Percentiles rank a stretch among this genome's conserved stretches.
Conservation (phyloP, 2,329 filamentous ascomycete species). For the Beauveria bassiana region DNA sequence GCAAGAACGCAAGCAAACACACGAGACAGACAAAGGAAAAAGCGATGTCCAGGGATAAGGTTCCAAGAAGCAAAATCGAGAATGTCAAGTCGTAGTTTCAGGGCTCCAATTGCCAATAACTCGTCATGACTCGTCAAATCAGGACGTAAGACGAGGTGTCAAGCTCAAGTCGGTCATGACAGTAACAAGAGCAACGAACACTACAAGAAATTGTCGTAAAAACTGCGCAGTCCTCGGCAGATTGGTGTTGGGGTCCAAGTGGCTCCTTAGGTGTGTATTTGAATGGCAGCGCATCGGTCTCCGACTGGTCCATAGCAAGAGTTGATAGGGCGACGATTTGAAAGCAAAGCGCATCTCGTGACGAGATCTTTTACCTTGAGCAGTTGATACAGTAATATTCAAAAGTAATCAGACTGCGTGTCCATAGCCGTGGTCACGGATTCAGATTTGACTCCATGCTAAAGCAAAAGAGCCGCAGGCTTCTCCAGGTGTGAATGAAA, state of each 20-base stretch:
- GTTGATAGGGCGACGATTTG: background rate
- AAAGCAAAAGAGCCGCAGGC: background rate
- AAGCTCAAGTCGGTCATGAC: background rate
- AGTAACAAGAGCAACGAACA: background rate
- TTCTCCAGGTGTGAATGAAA: background rate
- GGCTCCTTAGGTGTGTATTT: background rate
- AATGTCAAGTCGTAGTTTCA: background rate
- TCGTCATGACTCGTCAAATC: background rate
- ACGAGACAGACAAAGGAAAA: background rate
- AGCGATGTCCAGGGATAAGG: background rate
- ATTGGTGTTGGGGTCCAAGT: background rate
- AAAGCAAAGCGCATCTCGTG: background rate
- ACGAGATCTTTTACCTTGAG: conserved; percentile 2
- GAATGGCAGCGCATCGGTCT: background rate
- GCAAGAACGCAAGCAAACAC: background rate
- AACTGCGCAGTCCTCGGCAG: background rate
- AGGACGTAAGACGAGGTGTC: background rate
- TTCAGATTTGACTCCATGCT: background rate
- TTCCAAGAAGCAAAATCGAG: background rate
- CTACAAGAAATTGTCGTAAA: background rate
- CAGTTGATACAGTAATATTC: conserved; percentile 11
- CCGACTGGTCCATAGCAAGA: background rate
- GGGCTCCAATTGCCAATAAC: background rate
- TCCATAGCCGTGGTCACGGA: background rate
- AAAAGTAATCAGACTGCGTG: conserved; percentile 9